Base-by-base conservation (phyloP, 352 stramenopile genomes). In the Plasmopara halstedii region DNA sequence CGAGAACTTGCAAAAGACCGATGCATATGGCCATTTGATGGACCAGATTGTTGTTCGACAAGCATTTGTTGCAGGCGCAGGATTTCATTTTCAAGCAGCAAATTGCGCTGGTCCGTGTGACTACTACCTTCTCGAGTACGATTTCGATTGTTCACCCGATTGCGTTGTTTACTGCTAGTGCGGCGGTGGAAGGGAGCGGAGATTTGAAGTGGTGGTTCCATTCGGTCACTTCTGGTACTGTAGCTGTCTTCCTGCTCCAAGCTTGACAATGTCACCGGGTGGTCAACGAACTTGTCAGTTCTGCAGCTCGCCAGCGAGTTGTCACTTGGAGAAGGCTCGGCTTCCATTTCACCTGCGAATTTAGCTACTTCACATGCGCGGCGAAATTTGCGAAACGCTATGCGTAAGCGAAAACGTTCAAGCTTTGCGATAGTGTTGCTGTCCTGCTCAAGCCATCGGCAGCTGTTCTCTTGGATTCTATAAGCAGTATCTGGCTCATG, bases 61-160 rank as follows among this genome's bases (percentile, higher is more conserved):
- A 89, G 71, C 55, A 89, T 70, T 23, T 83, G 64, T 48, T 87
- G 75, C n/a, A 89, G 62, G 8, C 78, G 74, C 51, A 87, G 43
- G 31, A 89, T 87, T 48, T 89, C 78, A 43, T 70, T 69, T 40
- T 85, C 74, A 4, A 87, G 46, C 18, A 73, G 29, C 5, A 46
- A 56, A 42, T 81, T 83, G 13, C 73, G 70, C 6, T 74, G 54
- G 3, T 77, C 57, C 10, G 60, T 42, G 8, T 51, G 56, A 40
- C 42, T 67, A 35, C 61, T 65, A 33, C 40, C 53, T 33, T 47
- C 43, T 36, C 55, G 56, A 8, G 25, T 53, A 18, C 47, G 60
- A 1, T 58, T 42, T 46, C 45, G 53, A 33, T 47, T 64, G 38
- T 36, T 64, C 17, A 42, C 43, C 1, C 59, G 58, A 47, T 11